Evolutionary conservation across 768 basidiomycete genomes (phyloP).

Genomic region (Rhodocollybia butyracea): DNA sequence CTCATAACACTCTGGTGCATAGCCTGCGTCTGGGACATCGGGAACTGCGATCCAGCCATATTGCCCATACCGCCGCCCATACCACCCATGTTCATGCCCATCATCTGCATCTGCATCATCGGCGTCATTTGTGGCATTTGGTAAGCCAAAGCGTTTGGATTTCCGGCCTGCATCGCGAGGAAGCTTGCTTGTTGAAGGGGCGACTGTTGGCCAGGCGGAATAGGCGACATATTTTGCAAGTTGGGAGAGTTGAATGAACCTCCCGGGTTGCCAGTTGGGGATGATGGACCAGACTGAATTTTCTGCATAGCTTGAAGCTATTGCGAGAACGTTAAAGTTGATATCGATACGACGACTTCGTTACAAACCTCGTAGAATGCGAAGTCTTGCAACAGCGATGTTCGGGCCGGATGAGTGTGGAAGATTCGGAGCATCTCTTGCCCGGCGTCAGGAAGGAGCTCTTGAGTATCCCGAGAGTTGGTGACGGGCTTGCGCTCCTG

Average conservation of each 20-base stretch:
- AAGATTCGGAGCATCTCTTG: constrained; percentile 97
- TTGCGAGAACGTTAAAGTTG: constrained; percentile 6
- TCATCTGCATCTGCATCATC: constrained; percentile 64
- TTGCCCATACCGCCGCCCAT: constrained; percentile 28
- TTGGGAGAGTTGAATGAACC: constrained; percentile 39
- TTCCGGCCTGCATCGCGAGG: constrained; percentile 38
- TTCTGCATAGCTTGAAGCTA: constrained; percentile 91
- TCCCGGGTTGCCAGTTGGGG: constrained; percentile 33
- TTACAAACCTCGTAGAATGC: constrained; percentile 80
- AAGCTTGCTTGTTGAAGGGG: constrained; percentile 44
- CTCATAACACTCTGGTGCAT: constrained; percentile 87
- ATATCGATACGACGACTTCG: not conserved
- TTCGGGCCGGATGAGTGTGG: constrained; percentile 88
- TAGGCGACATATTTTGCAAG: constrained; percentile 26
- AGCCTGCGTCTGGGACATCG: constrained; percentile 58
- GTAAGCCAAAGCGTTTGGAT: constrained; percentile 54
- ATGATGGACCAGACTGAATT: constrained; percentile 32
- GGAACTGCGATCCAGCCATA: constrained; percentile 35
- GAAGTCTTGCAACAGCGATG: constrained; percentile 90
- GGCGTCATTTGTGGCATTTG: constrained; percentile 58
- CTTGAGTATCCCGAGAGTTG: constrained; percentile 96
- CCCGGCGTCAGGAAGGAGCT: constrained; percentile 92
- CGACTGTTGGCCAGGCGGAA: constrained; percentile 30
- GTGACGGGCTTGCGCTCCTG: constrained; percentile 98
- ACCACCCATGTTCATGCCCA: constrained; percentile 47